A percentile compares a stretch with the other conserved stretches of the same genome.
Conservation (phyloP, 2,329 filamentous ascomycete genomes). For the Stagonosporopsis vannaccii region DNA sequence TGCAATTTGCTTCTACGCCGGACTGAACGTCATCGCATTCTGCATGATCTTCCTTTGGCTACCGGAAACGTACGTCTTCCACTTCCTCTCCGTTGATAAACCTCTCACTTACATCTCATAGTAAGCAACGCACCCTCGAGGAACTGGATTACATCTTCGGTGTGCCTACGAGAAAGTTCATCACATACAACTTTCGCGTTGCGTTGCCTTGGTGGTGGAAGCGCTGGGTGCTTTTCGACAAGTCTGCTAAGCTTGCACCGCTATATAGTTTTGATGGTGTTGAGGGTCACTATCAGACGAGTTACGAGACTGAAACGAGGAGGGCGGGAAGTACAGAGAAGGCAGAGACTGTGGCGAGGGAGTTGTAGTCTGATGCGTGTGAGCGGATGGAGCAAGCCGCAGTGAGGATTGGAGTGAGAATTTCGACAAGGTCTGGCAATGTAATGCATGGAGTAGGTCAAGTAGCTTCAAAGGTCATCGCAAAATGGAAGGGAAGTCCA, state of each 20-base stretch:
- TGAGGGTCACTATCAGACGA: conserved; percentile 2
- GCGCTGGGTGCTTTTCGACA: conserved; percentile 46
- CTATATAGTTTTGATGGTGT: conserved; percentile 39
- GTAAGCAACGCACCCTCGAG: conserved; percentile 57
- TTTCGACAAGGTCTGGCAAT: too few relatives aligned
- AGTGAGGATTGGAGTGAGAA: neutral
- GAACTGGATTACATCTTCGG: conserved; percentile 61
- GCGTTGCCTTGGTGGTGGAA: conserved; percentile 56
- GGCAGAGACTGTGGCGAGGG: conserved; percentile 4
- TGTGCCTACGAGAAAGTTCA: conserved; percentile 52
- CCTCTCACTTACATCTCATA: neutral
- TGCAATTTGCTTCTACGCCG: conserved; percentile 68
- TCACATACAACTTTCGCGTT: conserved; percentile 40
- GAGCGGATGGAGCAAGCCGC: too few relatives aligned
- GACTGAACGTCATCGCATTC: conserved; percentile 66
- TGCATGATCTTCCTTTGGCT: conserved; percentile 59
- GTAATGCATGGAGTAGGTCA: too few relatives aligned
- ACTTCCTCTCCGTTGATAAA: neutral
- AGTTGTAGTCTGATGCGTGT: neutral
- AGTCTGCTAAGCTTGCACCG: conserved; percentile 31
- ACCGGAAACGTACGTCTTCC: conserved; percentile 15
- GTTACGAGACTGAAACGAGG: neutral
- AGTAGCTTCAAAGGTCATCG: too few relatives aligned
- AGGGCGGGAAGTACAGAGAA: conserved; percentile 1
- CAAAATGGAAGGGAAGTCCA: too few relatives aligned